A percentile compares a stretch with the other conserved stretches of the same genome.
phyloP scores from a whole-genome alignment of 345 rosid genomes.

The Gossypioides kirkii region DNA sequence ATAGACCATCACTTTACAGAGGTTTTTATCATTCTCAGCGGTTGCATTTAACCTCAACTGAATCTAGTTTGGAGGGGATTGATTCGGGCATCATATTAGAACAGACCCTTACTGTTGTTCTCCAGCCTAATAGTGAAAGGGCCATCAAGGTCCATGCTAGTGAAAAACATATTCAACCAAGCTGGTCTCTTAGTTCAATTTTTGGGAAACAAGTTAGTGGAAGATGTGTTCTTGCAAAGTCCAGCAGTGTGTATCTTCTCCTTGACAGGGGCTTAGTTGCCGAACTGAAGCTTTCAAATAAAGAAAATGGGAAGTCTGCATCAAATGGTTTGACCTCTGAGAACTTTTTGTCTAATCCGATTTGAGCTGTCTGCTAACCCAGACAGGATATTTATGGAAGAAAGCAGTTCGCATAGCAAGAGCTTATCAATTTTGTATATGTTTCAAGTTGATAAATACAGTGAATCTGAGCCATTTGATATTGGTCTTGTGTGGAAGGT shows the following conservation, averaged over 20 bases:
- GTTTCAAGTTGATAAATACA: constrained; percentile 54
- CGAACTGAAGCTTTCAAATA: constrained; percentile 27
- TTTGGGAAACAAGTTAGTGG: constrained; percentile 72
- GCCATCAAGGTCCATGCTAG: constrained; percentile 18
- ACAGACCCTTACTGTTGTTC: constrained; percentile 63
- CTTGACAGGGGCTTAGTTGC: constrained; percentile 49
- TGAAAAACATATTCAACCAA: constrained; percentile 50
- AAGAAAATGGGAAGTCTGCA: constrained; percentile 27
- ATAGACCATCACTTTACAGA: constrained; percentile 85
- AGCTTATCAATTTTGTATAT: constrained; percentile 40
- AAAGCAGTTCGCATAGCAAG: constrained; percentile 21
- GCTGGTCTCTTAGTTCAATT: constrained; percentile 78
- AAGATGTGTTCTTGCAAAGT: constrained; percentile 67
- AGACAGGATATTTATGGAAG: constrained; percentile 55
- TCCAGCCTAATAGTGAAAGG: constrained; percentile 42
- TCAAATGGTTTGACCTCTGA: constrained; percentile 22
- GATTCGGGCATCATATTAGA: constrained; percentile 57
- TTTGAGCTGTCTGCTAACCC: constrained; percentile 62
- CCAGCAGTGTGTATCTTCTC: constrained; percentile 70
- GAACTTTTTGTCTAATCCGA: constrained; percentile 26
- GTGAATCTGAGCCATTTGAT: constrained; percentile 58
- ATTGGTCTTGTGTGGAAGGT: constrained; percentile 65
- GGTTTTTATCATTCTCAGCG: constrained; percentile 94
- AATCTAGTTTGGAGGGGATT: constrained; percentile 33
- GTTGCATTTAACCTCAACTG: constrained; percentile 50